Base-by-base conservation (phyloP, 257 asterid genomes). In the Primulina huaijiensis region DNA sequence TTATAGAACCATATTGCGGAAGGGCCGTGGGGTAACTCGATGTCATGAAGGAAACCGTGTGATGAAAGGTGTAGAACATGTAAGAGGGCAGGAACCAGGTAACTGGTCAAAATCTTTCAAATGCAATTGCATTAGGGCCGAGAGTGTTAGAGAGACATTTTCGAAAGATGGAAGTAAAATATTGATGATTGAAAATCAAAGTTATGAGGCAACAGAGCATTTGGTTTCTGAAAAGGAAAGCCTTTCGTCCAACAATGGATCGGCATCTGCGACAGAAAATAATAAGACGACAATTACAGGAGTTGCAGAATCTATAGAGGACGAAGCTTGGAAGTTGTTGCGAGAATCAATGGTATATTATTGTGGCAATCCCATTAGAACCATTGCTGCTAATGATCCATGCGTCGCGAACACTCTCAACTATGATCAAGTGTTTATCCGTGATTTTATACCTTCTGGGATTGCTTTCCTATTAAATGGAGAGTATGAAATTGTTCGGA, bases 351-450 rank as follows among this genome's bases (percentile, higher is more conserved):
- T 92, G 78, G 90, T 92, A 17, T 77, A 83, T 75, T 92, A 92
- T 75, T 89, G 95, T 72, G 86, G 90, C 30, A 80, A 68, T 65
- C 93, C 97, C 25, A 72, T 91, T 71, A 96, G 97, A 57, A 91
- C 97, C 2, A 89, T 91, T 69, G 98, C 98, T 76, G 98, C 98
- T 69, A 92, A 92, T 74, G 97, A 87, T 79, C 90, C 96, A 55
- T 82, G 84, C 72, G 90, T 86, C 81, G 78, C 92, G 7, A 86
- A 78, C 69, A 75, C 68, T 29, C 92, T 87, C 67, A 89, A 91
- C 85, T 91, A 91, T 74, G 97, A 91, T 82, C 98, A 88, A 83
- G 94, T 92, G 69, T 92, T 89, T 72, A 87, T 92, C 60, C 92
- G 96, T 50, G 98, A 92, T 76, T 92, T 92, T 61, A 78, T 92